These are phyloP conservation scores for Aphanomyces astaci DNA, from an alignment of 352 stramenopile genomes.

Conservation along the genomic window DNA sequence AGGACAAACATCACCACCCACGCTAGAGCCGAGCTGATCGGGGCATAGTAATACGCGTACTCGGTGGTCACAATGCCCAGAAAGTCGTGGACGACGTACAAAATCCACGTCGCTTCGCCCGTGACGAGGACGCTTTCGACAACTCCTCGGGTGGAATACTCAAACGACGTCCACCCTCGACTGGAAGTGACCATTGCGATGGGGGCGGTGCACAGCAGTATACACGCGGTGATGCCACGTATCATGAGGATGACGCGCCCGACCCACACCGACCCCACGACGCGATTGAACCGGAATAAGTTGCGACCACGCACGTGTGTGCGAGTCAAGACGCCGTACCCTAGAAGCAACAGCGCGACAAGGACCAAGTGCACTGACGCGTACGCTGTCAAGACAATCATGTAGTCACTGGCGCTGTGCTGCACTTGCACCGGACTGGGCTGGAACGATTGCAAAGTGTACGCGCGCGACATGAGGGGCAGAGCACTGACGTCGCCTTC, in stretches of 20 bases:
- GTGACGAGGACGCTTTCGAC: not conserved
- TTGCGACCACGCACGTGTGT: not conserved
- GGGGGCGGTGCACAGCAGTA: not conserved
- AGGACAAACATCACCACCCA: not conserved
- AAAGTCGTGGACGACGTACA: not conserved
- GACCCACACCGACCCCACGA: too few species aligned
- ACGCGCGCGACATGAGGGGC: not conserved
- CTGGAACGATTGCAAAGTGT: not conserved
- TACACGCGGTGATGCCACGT: not conserved
- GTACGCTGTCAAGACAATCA: not conserved
- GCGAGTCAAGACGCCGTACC: not conserved
- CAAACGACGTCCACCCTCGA: not conserved
- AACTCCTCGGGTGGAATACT: not conserved
- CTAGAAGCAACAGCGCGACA: not conserved
- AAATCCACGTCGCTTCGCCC: constrained; percentile 4
- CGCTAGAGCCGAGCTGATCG: not conserved
- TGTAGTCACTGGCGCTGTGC: not conserved
- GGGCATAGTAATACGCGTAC: not conserved
- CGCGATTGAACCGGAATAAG: not conserved
- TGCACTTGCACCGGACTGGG: not conserved
- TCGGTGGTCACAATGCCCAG: not conserved
- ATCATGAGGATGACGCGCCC: not conserved
- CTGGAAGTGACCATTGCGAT: not conserved
- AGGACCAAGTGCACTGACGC: not conserved
- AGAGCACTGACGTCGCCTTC: not conserved